phyloP scores from a whole-genome alignment of 495 filamentous ascomycete genomes.

The Xanthoparmelia taractica region DNA sequence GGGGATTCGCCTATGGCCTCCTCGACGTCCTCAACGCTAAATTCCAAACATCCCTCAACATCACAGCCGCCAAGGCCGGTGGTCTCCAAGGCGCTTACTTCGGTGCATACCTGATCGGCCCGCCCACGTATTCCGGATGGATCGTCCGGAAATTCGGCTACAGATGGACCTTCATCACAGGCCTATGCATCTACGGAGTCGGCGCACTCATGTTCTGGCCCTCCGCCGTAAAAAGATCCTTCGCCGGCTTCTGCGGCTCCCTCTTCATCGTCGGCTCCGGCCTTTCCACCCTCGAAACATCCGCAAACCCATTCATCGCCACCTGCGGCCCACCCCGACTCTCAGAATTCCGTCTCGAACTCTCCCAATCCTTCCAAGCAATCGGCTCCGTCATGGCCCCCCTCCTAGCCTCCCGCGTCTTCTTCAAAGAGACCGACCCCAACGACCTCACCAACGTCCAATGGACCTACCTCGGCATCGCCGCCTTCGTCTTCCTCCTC shows the following conservation, averaged over 20 bases:
- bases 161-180: constrained; percentile 52
- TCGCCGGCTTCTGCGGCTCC: constrained; percentile 61
- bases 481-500: constrained; percentile 58
- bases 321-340: constrained; percentile 60
- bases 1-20: constrained; percentile 44
- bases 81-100: constrained; percentile 48
- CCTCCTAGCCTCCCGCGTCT: constrained; percentile 57
- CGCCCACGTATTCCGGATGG: constrained; percentile 58
- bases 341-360: constrained; percentile 61
- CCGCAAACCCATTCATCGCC: constrained; percentile 65
- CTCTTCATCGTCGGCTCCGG: constrained; percentile 66
- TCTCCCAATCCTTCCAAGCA: constrained; percentile 61
- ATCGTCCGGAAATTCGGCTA: constrained; percentile 58
- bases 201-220: constrained; percentile 60
- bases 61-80: constrained; percentile 36
- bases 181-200: constrained; percentile 53
- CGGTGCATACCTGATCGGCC: constrained; percentile 56
- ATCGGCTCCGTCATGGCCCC: constrained; percentile 55
- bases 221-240: constrained; percentile 49
- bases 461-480: constrained; percentile 69
- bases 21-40: constrained; percentile 49
- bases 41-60: constrained; percentile 44
- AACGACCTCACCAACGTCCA: constrained; percentile 51
- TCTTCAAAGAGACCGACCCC: constrained; percentile 53
- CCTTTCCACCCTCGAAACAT: constrained; percentile 63